Evolutionary conservation across 148 eudicot species (phyloP), one percentile per base, ranked within the genome.

Genomic region (Hydrangea macrophylla): DNA sequence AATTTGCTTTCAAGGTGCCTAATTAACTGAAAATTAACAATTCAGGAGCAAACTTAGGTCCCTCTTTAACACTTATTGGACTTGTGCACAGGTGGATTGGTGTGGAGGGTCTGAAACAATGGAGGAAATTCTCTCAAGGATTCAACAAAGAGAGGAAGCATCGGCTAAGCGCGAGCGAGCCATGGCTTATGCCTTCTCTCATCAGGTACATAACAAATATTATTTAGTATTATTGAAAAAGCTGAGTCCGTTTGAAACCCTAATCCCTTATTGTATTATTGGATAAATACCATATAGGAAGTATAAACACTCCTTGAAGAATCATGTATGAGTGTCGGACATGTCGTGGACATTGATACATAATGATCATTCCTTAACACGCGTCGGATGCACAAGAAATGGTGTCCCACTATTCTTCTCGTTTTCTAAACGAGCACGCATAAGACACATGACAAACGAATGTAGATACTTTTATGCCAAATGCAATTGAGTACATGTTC

Each of bases 111-210:
- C 68, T 26, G 82, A 74, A 55, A 69, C 82, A 27, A 44, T 70
- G 65, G 70, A 65, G 20, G 68, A 65, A 45, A 76, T 76, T 45
- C 70, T 74, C 40, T 55, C 69, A 9, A 78, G 62, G 73, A 70
- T 74, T 23, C 74, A 70, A 28, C 78, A 73, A 39, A 69, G 75
- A 61, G 81, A 73, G 70, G 81, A 64, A 54, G 81, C 81, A 26
- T 67, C 81, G 0, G 57, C 65, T 11, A 78, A 50, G 53, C 68
- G 81, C 9, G 81, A 78, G 50, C 71, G 75, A 24, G 81, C 81
- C 20, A 73, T 78, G 81, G 81, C 81, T 1, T 78, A 73, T 24
- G 81, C 81, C 64, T 78, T 73, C 63, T 55, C 81, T 65, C 81
- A 78, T 60, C 81, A 73, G 74, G 78, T 70, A 55, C 18, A 40